phyloP scores from a whole-genome alignment of 2,329 filamentous ascomycete species.

The Biscogniauxia marginata region DNA sequence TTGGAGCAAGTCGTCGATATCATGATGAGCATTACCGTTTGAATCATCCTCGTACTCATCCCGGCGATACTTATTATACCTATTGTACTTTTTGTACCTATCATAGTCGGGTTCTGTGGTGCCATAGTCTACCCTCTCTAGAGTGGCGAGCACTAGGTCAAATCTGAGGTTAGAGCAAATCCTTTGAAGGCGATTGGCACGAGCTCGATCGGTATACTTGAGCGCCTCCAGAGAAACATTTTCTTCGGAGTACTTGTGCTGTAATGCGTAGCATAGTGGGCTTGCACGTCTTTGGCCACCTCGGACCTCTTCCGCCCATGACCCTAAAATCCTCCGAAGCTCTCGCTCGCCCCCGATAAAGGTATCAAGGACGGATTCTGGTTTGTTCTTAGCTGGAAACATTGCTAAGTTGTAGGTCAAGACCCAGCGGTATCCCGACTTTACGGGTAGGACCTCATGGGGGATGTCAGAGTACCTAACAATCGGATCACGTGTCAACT shows the following conservation, averaged over 20 bases:
- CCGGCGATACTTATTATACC: background rate
- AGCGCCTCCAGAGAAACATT: conserved; percentile 30
- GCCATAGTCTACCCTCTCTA: conserved; percentile 32
- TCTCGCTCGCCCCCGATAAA: conserved; percentile 1
- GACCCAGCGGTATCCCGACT: conserved; percentile 47
- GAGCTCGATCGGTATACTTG: conserved; percentile 28
- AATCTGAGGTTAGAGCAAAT: conserved; percentile 27
- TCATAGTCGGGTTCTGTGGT: background rate
- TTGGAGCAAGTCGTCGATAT: conserved; percentile 1
- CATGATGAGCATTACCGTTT: background rate
- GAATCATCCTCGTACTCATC: background rate
- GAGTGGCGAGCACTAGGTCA: conserved; percentile 33
- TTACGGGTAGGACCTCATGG: conserved; percentile 49
- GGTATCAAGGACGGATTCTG: background rate
- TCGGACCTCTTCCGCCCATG: conserved; percentile 25
- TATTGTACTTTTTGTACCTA: background rate
- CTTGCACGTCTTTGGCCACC: conserved; percentile 8
- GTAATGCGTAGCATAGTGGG: conserved; percentile 32
- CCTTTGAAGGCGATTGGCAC: conserved; percentile 25
- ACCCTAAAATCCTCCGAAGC: conserved; percentile 23
- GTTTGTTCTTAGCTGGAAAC: conserved; percentile 4
- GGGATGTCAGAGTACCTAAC: conserved; percentile 50
- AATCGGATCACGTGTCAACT: background rate
- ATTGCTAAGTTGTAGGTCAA: conserved; percentile 51
- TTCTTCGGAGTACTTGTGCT: conserved; percentile 35